Evolutionary conservation across 805 yeast species (phyloP), one percentile per base, ranked within the genome.

Genomic region (Lachancea cidri): DNA sequence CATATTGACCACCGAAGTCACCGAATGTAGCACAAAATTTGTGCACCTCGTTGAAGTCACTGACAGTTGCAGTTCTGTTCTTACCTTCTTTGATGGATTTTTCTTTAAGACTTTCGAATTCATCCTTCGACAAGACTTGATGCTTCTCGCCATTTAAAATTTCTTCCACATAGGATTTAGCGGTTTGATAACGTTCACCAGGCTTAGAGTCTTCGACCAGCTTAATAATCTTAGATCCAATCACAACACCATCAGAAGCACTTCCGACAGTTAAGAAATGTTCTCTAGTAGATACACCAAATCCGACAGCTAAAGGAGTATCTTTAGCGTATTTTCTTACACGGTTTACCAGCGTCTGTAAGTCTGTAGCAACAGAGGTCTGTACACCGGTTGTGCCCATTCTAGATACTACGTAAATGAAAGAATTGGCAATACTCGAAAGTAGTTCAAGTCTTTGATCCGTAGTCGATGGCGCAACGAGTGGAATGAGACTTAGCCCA

Each of bases 381-480:
- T 62, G 65, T 29, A 94, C 91, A 60, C 99, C 98, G 20, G 99
- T 93, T 44, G 95, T 81, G 51, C 98, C 97, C 99, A 93, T 93
- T 63, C 95, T 78, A 3, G 96, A 87, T 14, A 93, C 98, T 30
- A 93, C 98, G 56, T 93, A 93, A 45, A 93, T 83, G 66, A 93
- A 93, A 1, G 97, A 86, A 62, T 91, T 97, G 24, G 99, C 95
- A 55, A 93, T 85, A 43, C 76, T 74, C 6, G 91, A 82, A 55
- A 93, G 72, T 24, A 84, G 67, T 57, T 77, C 74, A 54, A 93
- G 74, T 56, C 99, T 78, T 39, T 83, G 93, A 58, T 91, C 91
- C 30, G 95, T 83, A 36, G 98, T 93, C 25, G 96, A 85, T 33
- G 98, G 99, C 2, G 98, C 97, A 36, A 93, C 95, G 45, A 93